phyloP scores from a whole-genome alignment of 345 rosid species.

The Diplotaxis tenuifolia region DNA sequence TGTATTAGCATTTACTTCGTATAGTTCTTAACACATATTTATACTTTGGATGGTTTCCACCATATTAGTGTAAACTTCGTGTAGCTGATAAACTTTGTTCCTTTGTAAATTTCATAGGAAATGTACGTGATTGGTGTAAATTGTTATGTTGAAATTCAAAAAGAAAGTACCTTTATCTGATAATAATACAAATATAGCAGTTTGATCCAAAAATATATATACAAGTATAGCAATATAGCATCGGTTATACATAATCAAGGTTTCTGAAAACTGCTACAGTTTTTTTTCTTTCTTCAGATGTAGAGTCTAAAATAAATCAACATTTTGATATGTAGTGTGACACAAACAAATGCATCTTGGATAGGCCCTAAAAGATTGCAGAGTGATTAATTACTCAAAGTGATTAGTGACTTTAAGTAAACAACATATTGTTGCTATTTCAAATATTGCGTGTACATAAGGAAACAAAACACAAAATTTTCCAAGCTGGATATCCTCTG shows the following conservation, averaged over 20 bases:
- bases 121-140: background rate
- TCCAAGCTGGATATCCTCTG: slow-evolving; percentile 10
- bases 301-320: no score
- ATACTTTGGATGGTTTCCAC: no score
- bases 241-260: background rate
- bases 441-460: slow-evolving; percentile 17
- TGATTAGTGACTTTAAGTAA: slow-evolving; percentile 8
- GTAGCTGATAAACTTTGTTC: no score
- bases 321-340: no score
- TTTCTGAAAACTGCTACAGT: background rate
- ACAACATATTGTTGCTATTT: slow-evolving; percentile 6
- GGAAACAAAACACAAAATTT: slow-evolving; percentile 6
- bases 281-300: no score
- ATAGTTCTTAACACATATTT: no score
- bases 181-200: no score
- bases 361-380: background rate
- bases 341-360: background rate
- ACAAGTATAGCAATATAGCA: no score
- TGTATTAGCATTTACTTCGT: no score
- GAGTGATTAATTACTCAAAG: slow-evolving; percentile 3
- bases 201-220: no score
- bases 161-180: background rate
- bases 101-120: background rate
- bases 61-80: no score
- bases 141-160: background rate